Conservation (phyloP, 805 yeast species). For the Diddensiella caesifluorescens region DNA sequence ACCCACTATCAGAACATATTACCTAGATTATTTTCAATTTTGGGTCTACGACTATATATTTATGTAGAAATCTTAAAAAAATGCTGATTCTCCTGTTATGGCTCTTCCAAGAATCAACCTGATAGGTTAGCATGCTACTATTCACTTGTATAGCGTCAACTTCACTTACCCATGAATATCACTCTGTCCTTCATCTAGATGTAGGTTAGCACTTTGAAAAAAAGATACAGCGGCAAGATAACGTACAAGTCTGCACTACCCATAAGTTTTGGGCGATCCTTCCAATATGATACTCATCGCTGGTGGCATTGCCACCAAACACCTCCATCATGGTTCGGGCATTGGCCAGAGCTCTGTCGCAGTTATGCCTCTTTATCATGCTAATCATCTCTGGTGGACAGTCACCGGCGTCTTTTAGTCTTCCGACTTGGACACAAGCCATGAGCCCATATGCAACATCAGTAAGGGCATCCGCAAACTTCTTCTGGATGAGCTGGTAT, state of each 20-base stretch:
- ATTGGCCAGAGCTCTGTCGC: constrained; percentile 37
- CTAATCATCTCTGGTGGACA: constrained; percentile 41
- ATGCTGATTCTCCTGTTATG: constrained; percentile 34
- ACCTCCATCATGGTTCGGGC: constrained; percentile 38
- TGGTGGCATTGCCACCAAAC: constrained; percentile 42
- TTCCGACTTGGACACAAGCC: constrained; percentile 39
- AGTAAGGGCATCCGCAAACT: constrained; percentile 40
- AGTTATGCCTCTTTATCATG: constrained; percentile 40
- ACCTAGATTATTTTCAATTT: no score
- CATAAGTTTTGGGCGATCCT: constrained; percentile 39
- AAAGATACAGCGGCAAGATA: neutral
- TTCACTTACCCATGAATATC: constrained; percentile 35
- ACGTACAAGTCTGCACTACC: constrained; percentile 40
- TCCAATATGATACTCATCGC: constrained; percentile 41
- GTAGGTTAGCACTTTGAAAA: neutral
- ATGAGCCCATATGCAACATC: constrained; percentile 37
- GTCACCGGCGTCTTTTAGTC: constrained; percentile 36
- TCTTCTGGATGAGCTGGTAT: constrained; percentile 39
- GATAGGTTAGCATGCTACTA: no score
- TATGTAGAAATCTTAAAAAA: constrained; percentile 10
- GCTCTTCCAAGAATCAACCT: constrained; percentile 36
- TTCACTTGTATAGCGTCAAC: no score
- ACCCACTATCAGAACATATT: no score
- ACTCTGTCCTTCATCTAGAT: constrained; percentile 38
- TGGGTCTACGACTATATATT: neutral